Base-by-base conservation (phyloP, 441 rosid genomes). In the Gossypium gossypioides region DNA sequence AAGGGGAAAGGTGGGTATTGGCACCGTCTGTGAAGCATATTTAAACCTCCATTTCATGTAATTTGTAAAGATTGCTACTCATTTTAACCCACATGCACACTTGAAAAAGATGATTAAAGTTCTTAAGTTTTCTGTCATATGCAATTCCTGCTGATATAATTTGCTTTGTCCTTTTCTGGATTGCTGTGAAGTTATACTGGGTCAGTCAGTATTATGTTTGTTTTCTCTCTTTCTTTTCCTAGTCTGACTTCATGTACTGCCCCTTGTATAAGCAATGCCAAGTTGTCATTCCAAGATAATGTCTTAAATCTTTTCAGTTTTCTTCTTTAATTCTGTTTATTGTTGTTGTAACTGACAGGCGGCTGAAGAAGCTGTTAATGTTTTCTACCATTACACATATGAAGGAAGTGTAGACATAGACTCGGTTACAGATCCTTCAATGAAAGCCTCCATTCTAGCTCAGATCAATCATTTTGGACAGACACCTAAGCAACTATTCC, bases 331-430 rank as follows among this genome's bases (percentile, higher is more conserved):
- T 51, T 55, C 58, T 66, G 9, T 60, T 24, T 79, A 9, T 55
- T 52, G 51, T 46, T 75, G 64, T 51, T 73, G 46, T 73, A 61
- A 61, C 73, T 80, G 74, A 69, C 90, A 96, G 99, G 97, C 91
- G 2, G 97, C 99, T 70, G 96, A 91, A 82, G 93, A 91, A 74
- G 86, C 91, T 54, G 85, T 87, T 32, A 91, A 91, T 76, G 94
- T 91, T 66, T 91, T 89, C 85, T 91, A 91, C 76, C 99, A 96
- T 78, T 96, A 96, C 88, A 96, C 96, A 10, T 91, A 91, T 7
- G 96, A 91, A 76, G 92, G 96, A 25, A 91, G 87, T 69, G 93
- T 91, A 69, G 96, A 91, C 75, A 91, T 91, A 68, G 96, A 91
- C 81, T 87, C 92, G 0, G 96, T 89, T 57, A 84, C 87, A 57